A percentile compares a stretch with the other conserved stretches of the same genome.
Evolutionary conservation across 2,329 filamentous ascomycete genomes (phyloP).

Genomic region (Diaporthe nobilis): DNA sequence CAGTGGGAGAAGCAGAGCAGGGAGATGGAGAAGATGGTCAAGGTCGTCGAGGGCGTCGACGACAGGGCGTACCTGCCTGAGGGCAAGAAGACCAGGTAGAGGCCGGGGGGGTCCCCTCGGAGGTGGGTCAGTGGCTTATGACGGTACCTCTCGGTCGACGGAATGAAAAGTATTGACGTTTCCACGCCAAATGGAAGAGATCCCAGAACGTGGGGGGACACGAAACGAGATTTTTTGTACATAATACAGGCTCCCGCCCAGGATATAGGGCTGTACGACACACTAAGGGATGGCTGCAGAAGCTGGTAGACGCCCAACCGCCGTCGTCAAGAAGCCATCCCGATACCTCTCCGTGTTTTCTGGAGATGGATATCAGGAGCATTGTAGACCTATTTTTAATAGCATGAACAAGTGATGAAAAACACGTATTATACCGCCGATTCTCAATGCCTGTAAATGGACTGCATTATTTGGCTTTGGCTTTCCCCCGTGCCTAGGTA

Average conservation of each 20-base stretch:
- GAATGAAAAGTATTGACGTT: not conserved
- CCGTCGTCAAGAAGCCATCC: not conserved
- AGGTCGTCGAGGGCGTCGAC: constrained; percentile 76
- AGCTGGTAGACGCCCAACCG: not conserved
- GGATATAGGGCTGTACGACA: not conserved
- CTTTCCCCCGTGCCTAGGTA: too few species aligned
- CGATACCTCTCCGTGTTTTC: not conserved
- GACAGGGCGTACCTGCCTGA: constrained; percentile 63
- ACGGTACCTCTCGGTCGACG: too few species aligned
- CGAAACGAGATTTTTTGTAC: not conserved
- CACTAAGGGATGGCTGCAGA: not conserved
- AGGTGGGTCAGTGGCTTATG: not conserved
- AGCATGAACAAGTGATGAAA: not conserved
- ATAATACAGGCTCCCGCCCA: constrained; percentile 21
- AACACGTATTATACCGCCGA: not conserved
- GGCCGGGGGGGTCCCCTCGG: too few species aligned
- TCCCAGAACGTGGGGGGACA: too few species aligned
- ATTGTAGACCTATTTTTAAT: not conserved
- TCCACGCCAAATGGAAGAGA: not conserved
- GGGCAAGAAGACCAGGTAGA: constrained; percentile 63
- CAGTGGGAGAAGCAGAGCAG: constrained; percentile 84
- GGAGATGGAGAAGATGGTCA: constrained; percentile 82
- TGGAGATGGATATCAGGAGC: not conserved
- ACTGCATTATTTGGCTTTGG: not conserved
- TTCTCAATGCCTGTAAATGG: too few species aligned